Conservation (phyloP, 176 grass and related monocot species). For the Oryza glaberrima region DNA sequence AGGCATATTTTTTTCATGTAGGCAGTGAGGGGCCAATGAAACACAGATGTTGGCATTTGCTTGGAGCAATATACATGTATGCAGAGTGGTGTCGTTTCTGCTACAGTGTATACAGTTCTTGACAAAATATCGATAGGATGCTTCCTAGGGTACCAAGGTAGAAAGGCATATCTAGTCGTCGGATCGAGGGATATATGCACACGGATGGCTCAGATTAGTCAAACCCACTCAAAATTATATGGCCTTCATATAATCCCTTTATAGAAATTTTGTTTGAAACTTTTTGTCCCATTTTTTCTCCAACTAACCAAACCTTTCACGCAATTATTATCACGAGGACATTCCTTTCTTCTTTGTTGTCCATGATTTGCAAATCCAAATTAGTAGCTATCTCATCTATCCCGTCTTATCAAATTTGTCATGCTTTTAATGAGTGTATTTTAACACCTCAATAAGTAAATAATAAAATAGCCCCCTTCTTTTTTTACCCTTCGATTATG, state of each 20-base stretch:
- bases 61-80: constrained; percentile 26
- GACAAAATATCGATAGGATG: not conserved
- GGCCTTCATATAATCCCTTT: not conserved
- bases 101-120: not conserved
- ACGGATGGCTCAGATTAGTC: constrained; percentile 1
- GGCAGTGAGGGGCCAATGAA: not conserved
- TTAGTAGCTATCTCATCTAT: no score
- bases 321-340: not conserved
- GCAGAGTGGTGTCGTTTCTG: constrained; percentile 7
- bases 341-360: not conserved
- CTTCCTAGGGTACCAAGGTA: not conserved
- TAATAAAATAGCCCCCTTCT: not conserved
- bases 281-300: not conserved
- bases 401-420: no score
- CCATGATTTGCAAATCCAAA: not conserved
- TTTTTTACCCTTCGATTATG: not conserved
- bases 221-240: constrained; percentile 20
- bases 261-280: not conserved
- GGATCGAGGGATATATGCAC: not conserved
- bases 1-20: not conserved
- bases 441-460: not conserved
- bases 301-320: not conserved
- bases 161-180: not conserved
- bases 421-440: no score
- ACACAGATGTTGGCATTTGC: not conserved